These are phyloP conservation scores for Ramularia endophylla DNA, from an alignment of 2,329 filamentous ascomycete species.

Conservation along the genomic window DNA sequence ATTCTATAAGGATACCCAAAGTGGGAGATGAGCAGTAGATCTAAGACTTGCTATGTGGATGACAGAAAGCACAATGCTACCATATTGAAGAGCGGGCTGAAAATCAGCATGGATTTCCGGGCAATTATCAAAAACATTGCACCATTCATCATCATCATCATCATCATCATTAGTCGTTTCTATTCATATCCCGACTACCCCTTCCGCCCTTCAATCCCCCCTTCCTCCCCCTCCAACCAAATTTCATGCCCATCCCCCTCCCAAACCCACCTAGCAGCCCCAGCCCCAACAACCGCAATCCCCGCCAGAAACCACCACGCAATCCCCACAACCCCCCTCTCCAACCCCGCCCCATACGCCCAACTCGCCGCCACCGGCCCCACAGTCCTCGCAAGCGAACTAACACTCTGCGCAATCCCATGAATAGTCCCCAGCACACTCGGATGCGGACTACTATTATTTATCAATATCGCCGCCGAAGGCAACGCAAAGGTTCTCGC, in stretches of 20 bases:
- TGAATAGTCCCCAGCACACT: slow-evolving; percentile 53
- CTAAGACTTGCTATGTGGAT: too few relatives aligned
- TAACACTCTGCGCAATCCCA: slow-evolving; percentile 52
- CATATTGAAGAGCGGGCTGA: too few relatives aligned
- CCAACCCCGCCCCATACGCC: slow-evolving; percentile 48
- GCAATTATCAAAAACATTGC: too few relatives aligned
- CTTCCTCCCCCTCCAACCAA: slow-evolving; percentile 43
- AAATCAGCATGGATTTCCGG: too few relatives aligned
- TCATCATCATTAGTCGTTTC: too few relatives aligned
- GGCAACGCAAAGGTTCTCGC: slow-evolving; percentile 51
- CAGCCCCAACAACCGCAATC: slow-evolving; percentile 51
- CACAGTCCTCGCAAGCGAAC: slow-evolving; percentile 48
- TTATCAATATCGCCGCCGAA: slow-evolving; percentile 53
- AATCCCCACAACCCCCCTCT: slow-evolving; percentile 48
- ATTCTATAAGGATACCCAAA: slow-evolving; percentile 13
- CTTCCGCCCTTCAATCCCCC: slow-evolving; percentile 9
- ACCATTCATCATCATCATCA: too few relatives aligned
- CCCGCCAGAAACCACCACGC: slow-evolving; percentile 53
- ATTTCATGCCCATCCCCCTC: slow-evolving; percentile 61
- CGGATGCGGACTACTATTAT: slow-evolving; percentile 54
- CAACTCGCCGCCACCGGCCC: slow-evolving; percentile 51
- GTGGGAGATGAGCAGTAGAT: too few relatives aligned
- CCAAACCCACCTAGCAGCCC: slow-evolving; percentile 53
- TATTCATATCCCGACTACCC: too few relatives aligned
- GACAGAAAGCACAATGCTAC: too few relatives aligned